Evolutionary conservation across 2,329 filamentous ascomycete species (phyloP), one percentile per base, ranked within the genome.

Genomic region (Arthrobotrys sinensis): DNA sequence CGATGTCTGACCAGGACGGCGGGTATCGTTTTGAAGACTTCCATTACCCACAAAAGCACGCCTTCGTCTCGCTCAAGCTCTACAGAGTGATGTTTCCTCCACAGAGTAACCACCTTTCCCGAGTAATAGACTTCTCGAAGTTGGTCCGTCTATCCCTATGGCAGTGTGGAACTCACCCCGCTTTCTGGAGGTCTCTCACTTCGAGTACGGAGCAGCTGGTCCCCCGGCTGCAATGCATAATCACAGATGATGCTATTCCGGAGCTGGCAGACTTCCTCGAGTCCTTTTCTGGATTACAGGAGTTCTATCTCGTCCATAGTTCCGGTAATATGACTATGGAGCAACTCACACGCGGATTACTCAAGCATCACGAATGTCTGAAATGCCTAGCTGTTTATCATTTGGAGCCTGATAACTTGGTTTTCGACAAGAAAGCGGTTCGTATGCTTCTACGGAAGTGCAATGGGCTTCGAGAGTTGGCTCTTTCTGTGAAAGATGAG

Each of bases 21-120:
- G 69, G 76, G 2, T 79, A 73, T 52, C 76, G 69, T 4, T 79
- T 65, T 50, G 76, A 79, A 24, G 76, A 79, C 16, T 79, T 75
- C 19, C 76, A 79, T 38, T 79, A 73, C 46, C 76, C 76, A n/a
- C 76, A 79, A 43, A 79, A 79, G 50, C 76, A 79, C 43, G 69
- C 68, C 4, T 79, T 79, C 48, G 76, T 79, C 1, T 79, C 76
- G 40, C 70, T 79, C 21, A 79, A 79, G 46, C 69, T 79, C 1
- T 79, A 79, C 64, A 69, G 76, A n/a, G 76, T 79, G 10, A 79
- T 79, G 76, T 79, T 79, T 24, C 76, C 76, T 16, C 69, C 76
- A 10, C 68, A 75, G 57, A 79, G 76, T 48, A 79, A 79, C 45
- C 76, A 79, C 40, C 70, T 79, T 19, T 79, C 76, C 11, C 53